Evolutionary conservation across 2,329 filamentous ascomycete species (phyloP).

Genomic region (Colletotrichum cereale): DNA sequence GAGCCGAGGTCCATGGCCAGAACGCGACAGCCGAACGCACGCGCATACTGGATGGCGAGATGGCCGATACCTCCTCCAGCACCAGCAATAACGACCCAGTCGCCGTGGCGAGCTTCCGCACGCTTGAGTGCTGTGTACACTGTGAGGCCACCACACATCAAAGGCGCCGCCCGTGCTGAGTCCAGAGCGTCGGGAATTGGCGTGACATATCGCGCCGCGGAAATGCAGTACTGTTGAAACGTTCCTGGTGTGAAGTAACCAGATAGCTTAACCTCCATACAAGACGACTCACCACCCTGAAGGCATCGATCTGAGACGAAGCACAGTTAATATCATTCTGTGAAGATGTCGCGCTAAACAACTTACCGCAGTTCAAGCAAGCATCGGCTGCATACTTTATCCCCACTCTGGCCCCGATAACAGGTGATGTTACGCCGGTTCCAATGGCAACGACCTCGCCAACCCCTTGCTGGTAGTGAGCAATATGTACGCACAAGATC

Average conservation of each 20-base stretch:
- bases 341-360: background rate
- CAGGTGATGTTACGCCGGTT: constrained; percentile 34
- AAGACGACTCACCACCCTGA: constrained; percentile 43
- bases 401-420: constrained; percentile 40
- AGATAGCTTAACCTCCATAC: constrained; percentile 42
- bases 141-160: constrained; percentile 77
- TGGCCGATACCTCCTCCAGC: constrained; percentile 49
- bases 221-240: constrained; percentile 44
- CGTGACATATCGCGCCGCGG: constrained; percentile 55
- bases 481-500: background rate
- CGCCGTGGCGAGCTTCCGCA: constrained; percentile 41
- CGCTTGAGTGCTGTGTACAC: constrained; percentile 68
- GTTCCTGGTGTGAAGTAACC: constrained; percentile 46
- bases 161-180: constrained; percentile 62
- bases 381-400: constrained; percentile 44
- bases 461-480: constrained; percentile 2
- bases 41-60: constrained; percentile 48
- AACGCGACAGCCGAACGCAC: constrained; percentile 46
- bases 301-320: constrained; percentile 41
- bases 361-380: constrained; percentile 42
- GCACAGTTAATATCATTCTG: background rate
- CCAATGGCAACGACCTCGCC: constrained; percentile 42
- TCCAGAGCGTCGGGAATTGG: constrained; percentile 54
- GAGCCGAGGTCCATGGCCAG: constrained; percentile 46
- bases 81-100: constrained; percentile 48